Evolutionary conservation across 257 asterid genomes (phyloP).

Genomic region (Fraxinus anomala): DNA sequence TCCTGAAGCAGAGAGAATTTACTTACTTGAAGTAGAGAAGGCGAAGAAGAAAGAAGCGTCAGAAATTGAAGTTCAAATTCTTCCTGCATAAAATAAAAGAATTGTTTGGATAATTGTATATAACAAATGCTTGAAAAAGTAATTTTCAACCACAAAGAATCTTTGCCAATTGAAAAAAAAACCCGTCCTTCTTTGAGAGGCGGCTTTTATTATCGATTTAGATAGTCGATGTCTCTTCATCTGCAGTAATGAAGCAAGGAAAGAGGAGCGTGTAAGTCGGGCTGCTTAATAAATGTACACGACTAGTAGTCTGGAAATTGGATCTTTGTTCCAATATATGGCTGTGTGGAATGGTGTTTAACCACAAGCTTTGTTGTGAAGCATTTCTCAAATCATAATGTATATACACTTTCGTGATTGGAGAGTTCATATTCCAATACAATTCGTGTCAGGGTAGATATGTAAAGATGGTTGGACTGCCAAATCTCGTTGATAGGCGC

Average conservation of each 20-base stretch:
- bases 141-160: not conserved
- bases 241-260: not conserved
- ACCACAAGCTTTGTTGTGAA: not conserved
- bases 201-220: not conserved
- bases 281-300: not conserved
- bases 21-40: conserved; percentile 65
- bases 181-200: not conserved
- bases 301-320: too few species aligned
- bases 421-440: not conserved
- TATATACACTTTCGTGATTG: not conserved
- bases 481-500: too few species aligned
- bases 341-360: not conserved
- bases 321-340: not conserved
- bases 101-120: too few species aligned
- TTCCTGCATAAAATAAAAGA: conserved; percentile 17
- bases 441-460: not conserved
- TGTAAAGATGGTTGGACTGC: not conserved
- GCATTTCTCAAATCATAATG: conserved; percentile 1
- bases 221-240: not conserved
- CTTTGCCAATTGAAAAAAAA: not conserved
- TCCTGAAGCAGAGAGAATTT: conserved; percentile 76
- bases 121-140: not conserved
- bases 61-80: conserved; percentile 42
- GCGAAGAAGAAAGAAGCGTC: conserved; percentile 55
- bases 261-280: not conserved